These are phyloP conservation scores for Penicillium hesseltinei DNA, from an alignment of 2,329 filamentous ascomycete species.

Conservation along the genomic window DNA sequence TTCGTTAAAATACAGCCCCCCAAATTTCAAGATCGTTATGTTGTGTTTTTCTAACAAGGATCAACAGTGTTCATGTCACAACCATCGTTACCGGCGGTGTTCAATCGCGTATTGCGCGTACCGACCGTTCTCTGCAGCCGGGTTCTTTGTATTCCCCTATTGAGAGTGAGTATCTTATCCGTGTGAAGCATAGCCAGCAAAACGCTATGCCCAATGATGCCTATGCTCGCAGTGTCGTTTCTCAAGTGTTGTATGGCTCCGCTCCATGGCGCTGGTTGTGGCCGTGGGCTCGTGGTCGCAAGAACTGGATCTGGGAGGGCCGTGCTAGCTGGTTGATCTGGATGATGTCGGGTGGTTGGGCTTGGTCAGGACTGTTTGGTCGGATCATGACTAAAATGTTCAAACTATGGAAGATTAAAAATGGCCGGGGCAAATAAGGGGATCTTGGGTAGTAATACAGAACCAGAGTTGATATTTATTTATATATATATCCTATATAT, in stretches of 20 bases:
- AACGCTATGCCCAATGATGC: slow-evolving; percentile 51
- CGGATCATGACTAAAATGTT: slow-evolving; percentile 52
- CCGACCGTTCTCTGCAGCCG: slow-evolving; percentile 46
- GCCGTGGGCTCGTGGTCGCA: slow-evolving; percentile 42
- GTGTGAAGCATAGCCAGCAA: slow-evolving; percentile 55
- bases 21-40: background rate
- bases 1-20: slow-evolving; percentile 19
- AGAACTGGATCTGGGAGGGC: slow-evolving; percentile 50
- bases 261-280: slow-evolving; percentile 52
- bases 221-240: slow-evolving; percentile 57
- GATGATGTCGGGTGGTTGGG: slow-evolving; percentile 51
- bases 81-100: slow-evolving; percentile 61
- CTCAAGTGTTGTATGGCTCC: slow-evolving; percentile 50
- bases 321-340: slow-evolving; percentile 52
- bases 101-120: slow-evolving; percentile 57
- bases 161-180: slow-evolving; percentile 50
- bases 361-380: slow-evolving; percentile 42
- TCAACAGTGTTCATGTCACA: slow-evolving; percentile 49
- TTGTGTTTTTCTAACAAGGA: background rate
- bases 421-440: slow-evolving; percentile 14
- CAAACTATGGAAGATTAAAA: slow-evolving; percentile 44
- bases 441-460: background rate
- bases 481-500: too few relatives aligned
- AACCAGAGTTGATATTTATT: background rate
- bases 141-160: slow-evolving; percentile 55